Base-by-base conservation (phyloP, 1,139 yeast species). In the Pichia sp. region DNA sequence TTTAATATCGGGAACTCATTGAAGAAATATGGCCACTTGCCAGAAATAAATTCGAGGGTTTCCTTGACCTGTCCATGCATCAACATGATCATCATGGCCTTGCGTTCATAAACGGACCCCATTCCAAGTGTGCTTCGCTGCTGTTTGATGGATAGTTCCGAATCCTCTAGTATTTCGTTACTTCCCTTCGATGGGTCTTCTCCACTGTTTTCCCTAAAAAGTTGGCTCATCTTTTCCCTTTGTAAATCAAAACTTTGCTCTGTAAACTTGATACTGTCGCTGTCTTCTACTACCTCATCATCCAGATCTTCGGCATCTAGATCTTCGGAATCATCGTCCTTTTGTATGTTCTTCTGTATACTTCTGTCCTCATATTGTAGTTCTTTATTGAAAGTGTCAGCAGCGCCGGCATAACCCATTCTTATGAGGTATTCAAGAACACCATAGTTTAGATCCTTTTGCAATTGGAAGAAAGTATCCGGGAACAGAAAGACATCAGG, bases 1-100 rank as follows among this genome's bases (percentile, higher is more conserved):
- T 85, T 85, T n/a, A 85, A 70, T 42, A 78, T 70, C 57, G 79
- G 79, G 61, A 81, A 80, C 38, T 76, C 70, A 59, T 82, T 87
- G 31, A 83, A 68, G 20, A 83, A 70, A 1, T 77, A 73, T 0
- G 88, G 87, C 65, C 77, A 83, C 52, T 75, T 67, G 49, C 73
- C 69, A 60, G 78, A 76, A 24, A 83, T 73, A 54, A 73, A 69
- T 33, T 69, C 66, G 4, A 82, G 78, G 0, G 83, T 82, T 17
- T 69, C 68, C 6, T 78, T 74, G 2, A 82, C 75, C 27, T 74
- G 68, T 0, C 88, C 88, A 43, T 71, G 70, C 38, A 82, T 66
- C 24, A 84, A 78, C 45, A 74, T 65, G 49, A 68, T 59, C 63
- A 81, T 81, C 54, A 83, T 79, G 54, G 73, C 73, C 55, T 74